These are phyloP conservation scores for Colletotrichum plurivorum DNA, from an alignment of 2,329 filamentous ascomycete genomes.

Conservation along the genomic window DNA sequence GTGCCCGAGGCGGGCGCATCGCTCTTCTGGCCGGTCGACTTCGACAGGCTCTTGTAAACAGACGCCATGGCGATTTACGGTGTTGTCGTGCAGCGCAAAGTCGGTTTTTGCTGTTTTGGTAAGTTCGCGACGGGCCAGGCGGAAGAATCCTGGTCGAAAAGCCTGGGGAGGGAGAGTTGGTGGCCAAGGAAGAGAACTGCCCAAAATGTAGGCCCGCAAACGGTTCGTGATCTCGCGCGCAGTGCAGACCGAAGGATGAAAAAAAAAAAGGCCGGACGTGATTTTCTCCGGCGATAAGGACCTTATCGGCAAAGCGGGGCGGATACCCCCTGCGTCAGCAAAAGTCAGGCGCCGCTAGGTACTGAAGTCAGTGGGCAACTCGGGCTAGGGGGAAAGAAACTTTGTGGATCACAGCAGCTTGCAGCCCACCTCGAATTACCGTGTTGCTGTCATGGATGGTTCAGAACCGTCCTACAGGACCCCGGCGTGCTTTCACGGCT, in stretches of 20 bases:
- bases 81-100: background rate
- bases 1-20: slow-evolving; percentile 64
- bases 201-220: too few species aligned
- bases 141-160: too few species aligned
- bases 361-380: background rate
- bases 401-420: slow-evolving; percentile 36
- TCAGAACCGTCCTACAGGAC: background rate
- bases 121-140: too few species aligned
- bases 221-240: too few species aligned
- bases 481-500: too few species aligned
- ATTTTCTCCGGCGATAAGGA: slow-evolving; percentile 51
- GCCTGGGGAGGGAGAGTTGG: slow-evolving; percentile 9
- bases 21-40: slow-evolving; percentile 64
- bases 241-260: background rate
- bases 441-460: slow-evolving; percentile 9
- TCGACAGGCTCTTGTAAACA: slow-evolving; percentile 82
- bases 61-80: slow-evolving; percentile 70
- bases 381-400: slow-evolving; percentile 27
- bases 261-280: slow-evolving; percentile 30
- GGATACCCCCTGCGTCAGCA: slow-evolving; percentile 16
- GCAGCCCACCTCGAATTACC: slow-evolving; percentile 27
- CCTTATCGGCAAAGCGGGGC: slow-evolving; percentile 45
- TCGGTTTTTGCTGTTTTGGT: too few species aligned
- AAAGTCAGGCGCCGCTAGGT: background rate
- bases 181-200: slow-evolving; percentile 36